Base-by-base conservation (phyloP, 768 basidiomycete genomes). In the Lactarius deliciosus region DNA sequence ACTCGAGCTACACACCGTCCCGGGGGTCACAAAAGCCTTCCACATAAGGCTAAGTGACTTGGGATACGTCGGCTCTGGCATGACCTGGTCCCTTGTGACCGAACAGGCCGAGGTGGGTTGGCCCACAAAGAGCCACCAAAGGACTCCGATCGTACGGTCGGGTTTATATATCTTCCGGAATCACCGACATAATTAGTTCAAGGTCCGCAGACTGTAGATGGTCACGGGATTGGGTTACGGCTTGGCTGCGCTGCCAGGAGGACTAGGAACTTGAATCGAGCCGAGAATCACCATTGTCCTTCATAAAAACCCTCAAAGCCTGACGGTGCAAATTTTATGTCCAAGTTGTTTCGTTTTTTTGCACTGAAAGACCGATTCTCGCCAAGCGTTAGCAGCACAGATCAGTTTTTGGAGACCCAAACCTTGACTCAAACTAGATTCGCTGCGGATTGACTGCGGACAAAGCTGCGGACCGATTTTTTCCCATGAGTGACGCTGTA, bases 81-180 rank as follows among this genome's bases (percentile, higher is more conserved):
- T 40, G 63, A 36, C 34, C 13, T 20, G 38, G 13, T 25, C 57
- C 45, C 57, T 13, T 18, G 45, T 47, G 58, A 57, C 13, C 50
- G 61, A 56, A 61, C 61, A 62, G 65, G 61, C 57, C 13, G 57
- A 58, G 32, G 66, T 47, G 62, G 66, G 66, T 13, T 55, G 61
- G 50, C 45, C 30, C 34, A 50, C 6, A 2, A 28, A 53, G 34
- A 32, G 56, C 61, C 61, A 59, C 66, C 66, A 28, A n/a, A 47
- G 66, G 38, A 15, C 15, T 7, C 5, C 18, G 5, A 15, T 2
- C 15, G 30, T n/a, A 63, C 3, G 2, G 8, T 13, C 4, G 28
- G 1, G 53, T 10, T 7, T 68, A 45, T 68, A 68, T 68, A 60
- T 0, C 1, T n/a, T 7, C 20, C 61, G 60, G 57, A 60, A 64